A percentile compares a stretch with the other conserved stretches of the same genome.
phyloP scores from a whole-genome alignment of 2,329 filamentous ascomycete species.

The Aureobasidium sp. region DNA sequence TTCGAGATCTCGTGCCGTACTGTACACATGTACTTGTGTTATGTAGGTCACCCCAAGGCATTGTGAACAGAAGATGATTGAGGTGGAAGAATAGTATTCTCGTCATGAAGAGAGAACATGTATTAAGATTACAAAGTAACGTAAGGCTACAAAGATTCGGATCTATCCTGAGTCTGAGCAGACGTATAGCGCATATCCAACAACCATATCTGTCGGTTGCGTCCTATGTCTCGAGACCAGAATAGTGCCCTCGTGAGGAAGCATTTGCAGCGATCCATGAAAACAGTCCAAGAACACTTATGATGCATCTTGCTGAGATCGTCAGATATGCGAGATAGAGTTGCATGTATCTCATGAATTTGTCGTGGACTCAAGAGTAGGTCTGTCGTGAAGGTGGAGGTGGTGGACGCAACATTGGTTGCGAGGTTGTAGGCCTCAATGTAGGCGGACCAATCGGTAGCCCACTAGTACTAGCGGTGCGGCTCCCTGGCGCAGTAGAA shows the following conservation, averaged over 20 bases:
- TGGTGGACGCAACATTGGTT: neutral
- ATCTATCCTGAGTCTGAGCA: neutral
- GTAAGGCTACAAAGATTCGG: neutral
- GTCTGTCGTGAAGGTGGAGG: conserved; percentile 8
- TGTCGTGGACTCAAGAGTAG: neutral
- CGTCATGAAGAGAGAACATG: neutral
- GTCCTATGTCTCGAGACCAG: neutral
- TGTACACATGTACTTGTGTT: neutral
- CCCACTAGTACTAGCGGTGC: conserved; percentile 1
- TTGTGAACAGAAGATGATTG: neutral
- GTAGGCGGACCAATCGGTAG: neutral
- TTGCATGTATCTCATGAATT: neutral
- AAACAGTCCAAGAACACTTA: neutral
- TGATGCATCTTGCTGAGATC: too few species aligned
- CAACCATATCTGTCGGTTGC: neutral
- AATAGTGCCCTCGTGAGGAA: neutral
- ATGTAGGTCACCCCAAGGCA: neutral
- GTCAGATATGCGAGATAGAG: neutral
- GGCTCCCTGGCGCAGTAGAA: conserved; percentile 14
- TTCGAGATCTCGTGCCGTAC: neutral
- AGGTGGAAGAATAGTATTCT: neutral
- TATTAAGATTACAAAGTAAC: neutral
- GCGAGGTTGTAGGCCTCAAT: neutral
- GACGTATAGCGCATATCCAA: neutral
- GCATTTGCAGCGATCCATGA: neutral